Percentiles rank a stretch among this genome's conserved stretches.
phyloP scores from a whole-genome alignment of 2,329 filamentous ascomycete species.

The Botrytis fabae region DNA sequence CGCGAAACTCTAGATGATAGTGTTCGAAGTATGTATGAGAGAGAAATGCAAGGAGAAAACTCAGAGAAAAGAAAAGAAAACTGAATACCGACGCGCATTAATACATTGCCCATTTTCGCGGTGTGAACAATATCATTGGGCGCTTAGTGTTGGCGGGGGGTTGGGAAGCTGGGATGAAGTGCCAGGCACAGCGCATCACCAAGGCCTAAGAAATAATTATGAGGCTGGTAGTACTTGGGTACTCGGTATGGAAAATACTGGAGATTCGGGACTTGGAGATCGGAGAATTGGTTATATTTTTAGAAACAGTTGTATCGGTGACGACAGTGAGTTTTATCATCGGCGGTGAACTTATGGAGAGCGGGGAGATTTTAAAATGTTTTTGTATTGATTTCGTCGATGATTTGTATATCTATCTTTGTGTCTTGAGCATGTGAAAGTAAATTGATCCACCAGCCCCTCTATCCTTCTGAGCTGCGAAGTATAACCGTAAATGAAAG shows the following conservation, averaged over 20 bases:
- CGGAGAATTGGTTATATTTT: background rate
- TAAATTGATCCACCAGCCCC: background rate
- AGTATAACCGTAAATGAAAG: constrained; percentile 1
- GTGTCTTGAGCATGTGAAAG: background rate
- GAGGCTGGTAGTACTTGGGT: constrained; percentile 2
- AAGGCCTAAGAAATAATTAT: background rate
- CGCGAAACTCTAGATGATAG: background rate
- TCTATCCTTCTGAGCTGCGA: background rate
- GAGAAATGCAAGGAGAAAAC: background rate
- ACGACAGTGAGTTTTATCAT: background rate
- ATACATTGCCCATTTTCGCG: background rate
- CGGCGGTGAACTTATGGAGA: background rate
- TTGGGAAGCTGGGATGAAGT: constrained; percentile 1
- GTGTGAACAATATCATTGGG: constrained; percentile 12
- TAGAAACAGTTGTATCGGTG: background rate
- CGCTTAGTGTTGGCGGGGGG: background rate
- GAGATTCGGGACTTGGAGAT: background rate
- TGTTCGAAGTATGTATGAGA: background rate
- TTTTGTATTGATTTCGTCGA: constrained; percentile 3
- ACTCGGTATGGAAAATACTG: background rate
- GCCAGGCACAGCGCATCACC: constrained; percentile 8
- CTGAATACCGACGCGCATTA: background rate
- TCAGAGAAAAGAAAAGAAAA: background rate
- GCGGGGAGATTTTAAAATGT: background rate
- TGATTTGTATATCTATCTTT: constrained; percentile 5